Evolutionary conservation across 169 alveolate genomes (phyloP), one percentile per base, ranked within the genome.

Genomic region (Eimeria brunetti): DNA sequence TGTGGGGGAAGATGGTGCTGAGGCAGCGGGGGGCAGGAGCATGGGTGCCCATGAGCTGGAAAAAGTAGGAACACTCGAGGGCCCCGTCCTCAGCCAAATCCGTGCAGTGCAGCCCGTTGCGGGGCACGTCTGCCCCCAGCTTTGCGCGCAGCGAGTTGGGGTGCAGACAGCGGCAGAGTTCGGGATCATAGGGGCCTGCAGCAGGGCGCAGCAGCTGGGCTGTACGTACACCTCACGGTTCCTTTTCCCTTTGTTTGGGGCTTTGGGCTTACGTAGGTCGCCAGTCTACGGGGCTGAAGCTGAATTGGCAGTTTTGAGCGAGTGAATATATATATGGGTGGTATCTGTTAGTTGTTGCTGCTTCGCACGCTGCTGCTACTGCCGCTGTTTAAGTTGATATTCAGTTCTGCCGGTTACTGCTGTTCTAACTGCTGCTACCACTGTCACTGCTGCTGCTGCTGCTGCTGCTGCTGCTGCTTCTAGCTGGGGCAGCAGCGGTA

Each of bases 31-130:
- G 4, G 81, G 7, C n/a, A 0, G n/a, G 30, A 30, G 33, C 38
- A n/a, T 71, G 81, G 30, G 75, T 41, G 36, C 81, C 64, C 62
- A 85, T 62, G 2, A 85, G 62, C 80, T 85, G 64, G 62, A 92
- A 92, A 20, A 92, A 81, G 93, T 92, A 92, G n/a, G 80, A 62
- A 33, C 95, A 97, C 96, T 98, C 99, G 30, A 97, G 93, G 58
- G 95, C 96, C 44, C 99, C 99, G 97, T 98, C 99, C 89, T 98
- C 99, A 22, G 95, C 97, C 58, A 98, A 96, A 91, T 98, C 99
- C 20, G 99, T 98, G 96, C 99, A 98, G 96, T 98, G 99, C 58
- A 98, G 96, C 33, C 98, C 99, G 94, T 98, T 98, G 71, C 95
- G 95, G 75, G 98, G 98, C 58, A 98, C 96, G 94, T 98, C 98